Percentiles rank a stretch among this genome's conserved stretches.
Conservation (phyloP, 2,329 filamentous ascomycete species). For the Juglanconis juglandina region DNA sequence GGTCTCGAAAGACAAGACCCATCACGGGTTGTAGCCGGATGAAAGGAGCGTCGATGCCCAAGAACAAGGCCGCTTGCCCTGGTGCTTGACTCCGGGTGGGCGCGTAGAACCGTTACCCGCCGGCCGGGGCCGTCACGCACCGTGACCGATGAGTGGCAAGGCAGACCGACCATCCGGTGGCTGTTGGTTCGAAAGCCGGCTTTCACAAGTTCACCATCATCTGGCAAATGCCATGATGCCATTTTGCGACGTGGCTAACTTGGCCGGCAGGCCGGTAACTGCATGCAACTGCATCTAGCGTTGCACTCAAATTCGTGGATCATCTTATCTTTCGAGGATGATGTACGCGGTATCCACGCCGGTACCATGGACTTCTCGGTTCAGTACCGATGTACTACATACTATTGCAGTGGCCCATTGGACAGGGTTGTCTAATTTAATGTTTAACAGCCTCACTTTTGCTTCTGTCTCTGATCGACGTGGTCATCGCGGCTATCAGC, state of each 20-base stretch:
- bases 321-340: not conserved
- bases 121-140: slow-evolving; percentile 1
- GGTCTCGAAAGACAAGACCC: not conserved
- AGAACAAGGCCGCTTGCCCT: not conserved
- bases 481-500: slow-evolving; percentile 9
- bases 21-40: not conserved
- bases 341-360: not conserved
- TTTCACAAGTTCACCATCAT: not conserved
- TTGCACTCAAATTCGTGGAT: slow-evolving; percentile 8
- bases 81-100: not conserved
- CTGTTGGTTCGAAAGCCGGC: not conserved
- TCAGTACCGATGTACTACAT: slow-evolving; percentile 7
- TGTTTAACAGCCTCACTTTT: slow-evolving; percentile 15
- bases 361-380: not conserved
- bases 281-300: not conserved
- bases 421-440: not conserved
- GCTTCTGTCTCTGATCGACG: slow-evolving; percentile 10
- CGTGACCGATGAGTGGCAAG: not conserved
- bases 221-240: not conserved
- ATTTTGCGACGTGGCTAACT: not conserved
- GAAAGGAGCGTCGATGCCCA: not conserved
- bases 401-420: not conserved
- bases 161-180: not conserved
- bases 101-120: not conserved
- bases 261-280: not conserved